phyloP scores from a whole-genome alignment of 179 eudicot genomes.

The Patellifolia procumbens region DNA sequence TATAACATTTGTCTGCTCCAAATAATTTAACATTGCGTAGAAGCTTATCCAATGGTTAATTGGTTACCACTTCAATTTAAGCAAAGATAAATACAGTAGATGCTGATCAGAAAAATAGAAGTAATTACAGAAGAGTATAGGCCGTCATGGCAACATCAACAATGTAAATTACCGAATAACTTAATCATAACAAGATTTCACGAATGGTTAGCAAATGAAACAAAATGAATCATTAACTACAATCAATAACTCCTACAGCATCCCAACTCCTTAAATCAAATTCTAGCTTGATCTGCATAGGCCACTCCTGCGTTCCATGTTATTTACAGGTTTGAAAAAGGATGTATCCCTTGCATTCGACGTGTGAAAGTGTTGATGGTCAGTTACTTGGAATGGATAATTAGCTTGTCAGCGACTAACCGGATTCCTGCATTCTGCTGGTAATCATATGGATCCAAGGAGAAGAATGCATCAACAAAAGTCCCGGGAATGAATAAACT shows the following conservation, averaged over 20 bases:
- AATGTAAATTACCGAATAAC: conserved; percentile 1
- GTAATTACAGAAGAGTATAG: not conserved
- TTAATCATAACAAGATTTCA: not conserved
- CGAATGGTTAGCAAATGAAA: not conserved
- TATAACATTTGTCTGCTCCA: too few relatives aligned
- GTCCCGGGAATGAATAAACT: conserved; percentile 58
- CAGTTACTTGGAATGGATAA: conserved; percentile 47
- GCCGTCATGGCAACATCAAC: not conserved
- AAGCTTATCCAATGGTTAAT: not conserved
- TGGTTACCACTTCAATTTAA: not conserved
- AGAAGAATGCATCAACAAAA: conserved; percentile 63
- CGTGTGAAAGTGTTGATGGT: not conserved
- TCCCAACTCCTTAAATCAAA: not conserved
- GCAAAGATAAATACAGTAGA: not conserved
- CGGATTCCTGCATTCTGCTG: conserved; percentile 88
- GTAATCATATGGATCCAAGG: conserved; percentile 76
- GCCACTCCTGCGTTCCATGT: conserved; percentile 11
- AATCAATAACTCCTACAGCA: not conserved
- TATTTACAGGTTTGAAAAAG: conserved; percentile 21
- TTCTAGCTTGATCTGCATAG: not conserved
- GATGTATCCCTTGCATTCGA: not conserved
- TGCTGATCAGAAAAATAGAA: not conserved
- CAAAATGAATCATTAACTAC: not conserved
- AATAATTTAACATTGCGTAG: not conserved
- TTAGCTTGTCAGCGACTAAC: conserved; percentile 73